Base-by-base conservation (phyloP, 495 filamentous ascomycete species). In the Hypoxylon cercidicola region DNA sequence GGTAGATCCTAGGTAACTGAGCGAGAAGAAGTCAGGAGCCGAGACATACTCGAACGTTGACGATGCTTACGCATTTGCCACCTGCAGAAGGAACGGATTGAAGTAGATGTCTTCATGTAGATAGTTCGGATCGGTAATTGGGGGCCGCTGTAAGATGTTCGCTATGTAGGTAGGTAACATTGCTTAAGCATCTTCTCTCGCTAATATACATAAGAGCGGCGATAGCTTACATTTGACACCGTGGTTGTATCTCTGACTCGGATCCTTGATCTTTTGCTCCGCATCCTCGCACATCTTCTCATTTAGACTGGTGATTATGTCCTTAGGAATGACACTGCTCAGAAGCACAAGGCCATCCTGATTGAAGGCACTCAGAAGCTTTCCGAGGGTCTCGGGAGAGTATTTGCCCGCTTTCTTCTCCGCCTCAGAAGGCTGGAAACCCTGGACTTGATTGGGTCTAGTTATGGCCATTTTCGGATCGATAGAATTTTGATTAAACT, bases 91-190 rank as follows among this genome's bases (percentile, higher is more conserved):
- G 54, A 74, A 72, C 13, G 73, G 70, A 61, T 78, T 78, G 37
- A 75, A 73, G 70, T 74, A 78, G 0, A 78, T 53, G 60, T 78
- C 74, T 39, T 72, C 60, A 55, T 72, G 61, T 11, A 75, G 62
- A 44, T 59, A 72, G 3, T 73, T 64, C n/a, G 72, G 55, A 23
- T 72, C 30, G 49, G 53, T 62, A 7, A 74, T 37, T 13, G 69
- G 72, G 2, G 69, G 69, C 8, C 55, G 62, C 52, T 74, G 72
- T 9, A 74, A 64, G 47, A 74, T 59, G 43, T 74, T 74, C 19
- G 72, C 71, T 71, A 30, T 9, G 3, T 5, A 13, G 3, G 34
- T 4, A n/a, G n/a, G n/a, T 7, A 28, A 37, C 3, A n/a, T 21
- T 6, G 10, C 34, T 67, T 15, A 62, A 54, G 18, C 23, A 28